These are phyloP conservation scores for Trichoderma reesei DNA, from an alignment of 495 filamentous ascomycete species.

Conservation along the genomic window DNA sequence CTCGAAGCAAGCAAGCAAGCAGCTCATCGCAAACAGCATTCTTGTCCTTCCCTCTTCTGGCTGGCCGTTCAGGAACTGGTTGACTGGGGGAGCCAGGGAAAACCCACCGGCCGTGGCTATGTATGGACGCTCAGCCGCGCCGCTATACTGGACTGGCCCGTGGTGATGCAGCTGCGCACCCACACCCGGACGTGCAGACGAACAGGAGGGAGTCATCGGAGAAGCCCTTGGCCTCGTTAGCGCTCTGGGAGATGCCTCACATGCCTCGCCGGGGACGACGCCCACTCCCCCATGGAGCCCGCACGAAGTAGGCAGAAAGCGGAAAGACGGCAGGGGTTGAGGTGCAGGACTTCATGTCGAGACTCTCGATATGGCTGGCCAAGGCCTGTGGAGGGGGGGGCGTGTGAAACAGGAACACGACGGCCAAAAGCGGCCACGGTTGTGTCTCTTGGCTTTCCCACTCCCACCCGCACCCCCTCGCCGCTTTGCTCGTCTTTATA, in stretches of 20 bases:
- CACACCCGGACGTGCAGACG: not conserved
- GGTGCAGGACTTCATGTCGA: not conserved
- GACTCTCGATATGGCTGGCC: not conserved
- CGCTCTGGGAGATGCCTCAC: conserved; percentile 1
- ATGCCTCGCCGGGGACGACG: conserved; percentile 3
- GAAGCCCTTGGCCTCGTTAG: not conserved
- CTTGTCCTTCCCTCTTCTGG: not conserved
- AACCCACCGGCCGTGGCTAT: conserved; percentile 3
- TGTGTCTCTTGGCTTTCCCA: not conserved
- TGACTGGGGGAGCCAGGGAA: not conserved
- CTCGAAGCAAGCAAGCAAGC: too few species aligned
- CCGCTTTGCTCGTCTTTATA: not conserved
- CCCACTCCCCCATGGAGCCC: not conserved
- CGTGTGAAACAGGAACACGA: conserved; percentile 2
- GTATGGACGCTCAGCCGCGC: not conserved
- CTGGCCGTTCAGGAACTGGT: not conserved
- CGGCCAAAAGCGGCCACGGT: not conserved
- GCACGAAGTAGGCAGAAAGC: conserved; percentile 2
- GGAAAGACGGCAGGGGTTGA: conserved; percentile 7
- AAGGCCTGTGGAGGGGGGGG: not conserved
- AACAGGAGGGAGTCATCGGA: conserved; percentile 7
- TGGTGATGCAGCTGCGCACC: not conserved
- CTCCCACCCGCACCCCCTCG: not conserved
- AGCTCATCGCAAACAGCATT: too few species aligned
- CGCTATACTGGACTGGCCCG: not conserved